phyloP scores from a whole-genome alignment of 148 eudicot genomes.

The Cornus kousa region DNA sequence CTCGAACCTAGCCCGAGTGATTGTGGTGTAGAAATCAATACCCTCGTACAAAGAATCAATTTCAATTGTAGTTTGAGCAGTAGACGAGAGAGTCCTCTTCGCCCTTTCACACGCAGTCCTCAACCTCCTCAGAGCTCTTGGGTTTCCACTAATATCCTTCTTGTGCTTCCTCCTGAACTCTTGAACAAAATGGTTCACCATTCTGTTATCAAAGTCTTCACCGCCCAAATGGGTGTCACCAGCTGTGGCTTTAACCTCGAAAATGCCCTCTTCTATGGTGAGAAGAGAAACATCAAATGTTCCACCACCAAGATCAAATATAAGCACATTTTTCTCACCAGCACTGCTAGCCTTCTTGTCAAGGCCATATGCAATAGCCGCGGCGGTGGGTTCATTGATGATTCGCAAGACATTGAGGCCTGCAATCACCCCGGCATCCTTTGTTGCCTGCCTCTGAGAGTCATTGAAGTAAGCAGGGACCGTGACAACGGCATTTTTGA shows the following conservation, averaged over 20 bases:
- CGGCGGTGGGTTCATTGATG: constrained; percentile 58
- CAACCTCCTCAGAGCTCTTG: constrained; percentile 52
- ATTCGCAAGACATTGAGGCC: constrained; percentile 54
- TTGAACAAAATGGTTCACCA: constrained; percentile 55
- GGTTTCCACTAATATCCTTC: constrained; percentile 57
- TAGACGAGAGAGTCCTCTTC: constrained; percentile 46
- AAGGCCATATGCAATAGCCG: constrained; percentile 57
- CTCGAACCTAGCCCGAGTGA: constrained; percentile 54
- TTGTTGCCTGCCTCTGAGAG: constrained; percentile 55
- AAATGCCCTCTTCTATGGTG: constrained; percentile 56
- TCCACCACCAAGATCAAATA: constrained; percentile 54
- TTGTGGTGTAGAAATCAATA: constrained; percentile 53
- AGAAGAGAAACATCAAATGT: constrained; percentile 48
- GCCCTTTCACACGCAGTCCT: constrained; percentile 59
- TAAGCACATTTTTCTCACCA: constrained; percentile 53
- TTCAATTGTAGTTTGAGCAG: constrained; percentile 52
- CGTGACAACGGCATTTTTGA: constrained; percentile 54
- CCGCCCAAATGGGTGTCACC: constrained; percentile 60
- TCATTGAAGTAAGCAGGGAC: constrained; percentile 59
- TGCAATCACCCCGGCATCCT: constrained; percentile 54
- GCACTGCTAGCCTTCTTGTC: constrained; percentile 44
- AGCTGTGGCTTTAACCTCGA: constrained; percentile 55
- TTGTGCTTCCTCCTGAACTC: constrained; percentile 58
- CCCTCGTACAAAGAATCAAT: constrained; percentile 52
- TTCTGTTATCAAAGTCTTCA: constrained; percentile 51